Base-by-base conservation (phyloP, 108 stramenopile genomes). In the Aurantiochytrium sp. region DNA sequence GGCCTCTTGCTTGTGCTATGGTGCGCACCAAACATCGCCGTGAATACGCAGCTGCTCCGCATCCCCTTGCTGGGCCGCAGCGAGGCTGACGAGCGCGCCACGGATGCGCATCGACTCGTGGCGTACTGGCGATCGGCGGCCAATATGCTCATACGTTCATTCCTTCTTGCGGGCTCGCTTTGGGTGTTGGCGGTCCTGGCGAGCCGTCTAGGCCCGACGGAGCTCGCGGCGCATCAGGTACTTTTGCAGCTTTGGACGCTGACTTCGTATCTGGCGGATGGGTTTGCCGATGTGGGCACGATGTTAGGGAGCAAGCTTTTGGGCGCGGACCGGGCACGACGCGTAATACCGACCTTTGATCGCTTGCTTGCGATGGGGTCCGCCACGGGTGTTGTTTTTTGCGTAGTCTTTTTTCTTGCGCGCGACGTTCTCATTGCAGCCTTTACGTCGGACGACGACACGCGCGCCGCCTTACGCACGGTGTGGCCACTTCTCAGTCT, bases 231-330 rank as follows among this genome's bases (percentile, higher is more conserved):
- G 5, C 88, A 88, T 4, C 60, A 69, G 60, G 49, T 88, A 5
- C 42, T 44, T 10, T 42, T 88, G 59, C 60, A 64, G 29, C 60
- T 88, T 5, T 88, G 88, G 88, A 88, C 60, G 47, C 59, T 64
- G 60, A 88, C 88, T 16, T 64, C 60, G 60, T 88, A 88, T 44
- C 19, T 88, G 35, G 60, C 47, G n/a, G 88, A 88, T 44, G 88
- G 88, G 0, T 88, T 88, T 16, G 88, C 88, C 5, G 88, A 88
- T 3, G 42, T 88, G 8, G 88, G 88, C 10, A 88, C 88, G 21
- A 88, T 88, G 88, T 5, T 88, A 42, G 88, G 88, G 2, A 69
- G 88, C 88, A 88, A 88, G 59, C 60, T 88, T 18, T 60, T 88
- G 59, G 88, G 88, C 19, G 60, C 42, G 42, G 59, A 44, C n/a